phyloP scores from a whole-genome alignment of 208 protist species.

The Acanthamoeba comandoni region DNA sequence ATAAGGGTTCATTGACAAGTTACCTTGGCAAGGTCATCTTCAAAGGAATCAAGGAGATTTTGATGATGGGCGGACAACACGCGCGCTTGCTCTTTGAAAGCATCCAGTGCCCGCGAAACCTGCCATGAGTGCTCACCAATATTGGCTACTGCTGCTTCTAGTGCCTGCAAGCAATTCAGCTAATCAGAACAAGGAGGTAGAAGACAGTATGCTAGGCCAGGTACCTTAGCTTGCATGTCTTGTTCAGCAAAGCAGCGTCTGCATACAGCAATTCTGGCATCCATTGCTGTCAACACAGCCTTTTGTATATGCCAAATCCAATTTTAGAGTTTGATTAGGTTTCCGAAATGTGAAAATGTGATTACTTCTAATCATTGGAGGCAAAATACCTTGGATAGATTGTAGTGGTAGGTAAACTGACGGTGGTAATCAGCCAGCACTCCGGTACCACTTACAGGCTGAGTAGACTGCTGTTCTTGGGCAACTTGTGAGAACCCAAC shows the following conservation, averaged over 20 bases:
- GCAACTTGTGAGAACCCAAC: neutral
- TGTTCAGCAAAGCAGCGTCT: constrained; percentile 44
- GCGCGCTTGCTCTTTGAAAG: neutral
- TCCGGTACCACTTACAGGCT: neutral
- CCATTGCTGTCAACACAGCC: constrained; percentile 32
- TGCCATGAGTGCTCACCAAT: neutral
- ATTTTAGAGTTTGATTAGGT: neutral
- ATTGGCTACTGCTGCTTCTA: constrained; percentile 1
- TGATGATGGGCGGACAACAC: neutral
- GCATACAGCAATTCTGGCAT: constrained; percentile 3
- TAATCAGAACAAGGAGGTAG: neutral
- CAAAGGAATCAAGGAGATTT: constrained; percentile 30
- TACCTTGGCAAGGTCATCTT: constrained; percentile 20
- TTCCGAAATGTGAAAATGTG: neutral
- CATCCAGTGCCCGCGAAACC: neutral
- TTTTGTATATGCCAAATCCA: neutral
- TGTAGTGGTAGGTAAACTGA: constrained; percentile 37
- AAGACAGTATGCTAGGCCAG: neutral
- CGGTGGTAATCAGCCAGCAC: constrained; percentile 25
- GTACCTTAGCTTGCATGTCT: constrained; percentile 55
- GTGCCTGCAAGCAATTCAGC: neutral
- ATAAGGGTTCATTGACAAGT: too few relatives aligned
- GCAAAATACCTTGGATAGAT: constrained; percentile 25
- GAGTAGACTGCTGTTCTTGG: neutral
- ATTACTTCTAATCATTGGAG: neutral